A percentile compares a stretch with the other conserved stretches of the same genome.
phyloP scores from a whole-genome alignment of 148 eudicot genomes.

The Polygonum aviculare region DNA sequence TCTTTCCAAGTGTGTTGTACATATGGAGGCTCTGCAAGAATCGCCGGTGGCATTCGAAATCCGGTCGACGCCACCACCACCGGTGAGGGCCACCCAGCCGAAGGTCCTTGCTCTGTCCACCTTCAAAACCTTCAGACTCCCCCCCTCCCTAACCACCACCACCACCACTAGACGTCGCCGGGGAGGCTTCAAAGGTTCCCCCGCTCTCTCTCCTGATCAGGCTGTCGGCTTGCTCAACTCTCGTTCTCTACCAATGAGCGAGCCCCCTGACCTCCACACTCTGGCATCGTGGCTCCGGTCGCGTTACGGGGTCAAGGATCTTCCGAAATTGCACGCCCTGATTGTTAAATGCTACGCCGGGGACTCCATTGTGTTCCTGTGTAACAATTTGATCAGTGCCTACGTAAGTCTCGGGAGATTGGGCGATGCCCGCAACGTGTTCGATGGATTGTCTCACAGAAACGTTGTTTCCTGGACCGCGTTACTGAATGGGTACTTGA shows the following conservation, averaged over 20 bases:
- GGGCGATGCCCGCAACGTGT: slow-evolving; percentile 54
- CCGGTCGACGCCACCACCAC: no score
- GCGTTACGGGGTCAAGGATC: slow-evolving; percentile 28
- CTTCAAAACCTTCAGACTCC: no score
- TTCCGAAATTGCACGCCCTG: slow-evolving; percentile 36
- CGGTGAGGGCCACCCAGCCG: no score
- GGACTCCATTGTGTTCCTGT: slow-evolving; percentile 20
- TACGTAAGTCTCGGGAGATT: slow-evolving; percentile 38
- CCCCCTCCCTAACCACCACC: no score
- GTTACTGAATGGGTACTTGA: slow-evolving; percentile 66
- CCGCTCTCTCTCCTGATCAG: no score
- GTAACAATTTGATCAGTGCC: slow-evolving; percentile 51
- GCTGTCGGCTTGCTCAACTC: slow-evolving; percentile 1
- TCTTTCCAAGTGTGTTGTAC: no score
- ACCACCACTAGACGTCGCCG: no score
- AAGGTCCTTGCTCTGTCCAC: no score
- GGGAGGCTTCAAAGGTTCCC: no score
- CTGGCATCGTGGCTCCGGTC: slow-evolving; percentile 35
- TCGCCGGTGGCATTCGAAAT: no score
- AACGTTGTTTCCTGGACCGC: slow-evolving; percentile 86
- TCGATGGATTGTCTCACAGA: slow-evolving; percentile 53
- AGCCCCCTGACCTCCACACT: slow-evolving; percentile 16
- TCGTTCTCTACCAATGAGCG: neutral
- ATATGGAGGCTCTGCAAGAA: no score
- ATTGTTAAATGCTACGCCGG: slow-evolving; percentile 25